phyloP scores from a whole-genome alignment of 805 yeast species.

The Myxozyma sirexii region DNA sequence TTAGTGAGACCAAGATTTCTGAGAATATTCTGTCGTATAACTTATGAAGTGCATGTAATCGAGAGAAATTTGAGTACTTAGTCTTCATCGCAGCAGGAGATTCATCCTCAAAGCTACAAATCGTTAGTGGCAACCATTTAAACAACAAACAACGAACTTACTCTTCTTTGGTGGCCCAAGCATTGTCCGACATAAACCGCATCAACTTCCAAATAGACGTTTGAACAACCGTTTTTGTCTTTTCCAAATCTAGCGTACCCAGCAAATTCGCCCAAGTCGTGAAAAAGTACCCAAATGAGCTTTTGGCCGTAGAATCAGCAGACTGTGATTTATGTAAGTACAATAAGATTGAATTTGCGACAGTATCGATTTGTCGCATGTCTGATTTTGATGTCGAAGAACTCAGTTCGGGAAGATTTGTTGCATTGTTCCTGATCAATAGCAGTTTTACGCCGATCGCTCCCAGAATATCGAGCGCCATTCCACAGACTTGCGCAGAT shows the following conservation, averaged over 20 bases:
- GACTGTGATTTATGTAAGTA: slow-evolving; percentile 28
- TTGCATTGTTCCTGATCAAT: not conserved
- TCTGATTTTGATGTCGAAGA: not conserved
- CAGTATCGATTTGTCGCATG: not conserved
- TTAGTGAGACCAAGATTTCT: slow-evolving; percentile 53
- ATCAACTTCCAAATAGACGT: slow-evolving; percentile 8
- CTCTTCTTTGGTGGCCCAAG: slow-evolving; percentile 28
- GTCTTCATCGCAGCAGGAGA: slow-evolving; percentile 34
- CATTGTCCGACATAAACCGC: slow-evolving; percentile 6
- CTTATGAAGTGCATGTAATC: slow-evolving; percentile 29
- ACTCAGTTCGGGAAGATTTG: slow-evolving; percentile 2
- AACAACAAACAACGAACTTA: not conserved
- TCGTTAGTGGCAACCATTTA: not conserved
- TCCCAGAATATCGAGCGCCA: slow-evolving; percentile 64
- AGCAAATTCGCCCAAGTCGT: slow-evolving; percentile 20
- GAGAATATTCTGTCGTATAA: slow-evolving; percentile 56
- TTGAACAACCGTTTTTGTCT: not conserved
- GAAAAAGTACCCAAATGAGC: slow-evolving; percentile 22
- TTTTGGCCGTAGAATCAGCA: slow-evolving; percentile 19
- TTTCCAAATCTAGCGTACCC: slow-evolving; percentile 6
- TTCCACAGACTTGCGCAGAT: slow-evolving; percentile 51
- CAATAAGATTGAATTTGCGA: slow-evolving; percentile 14
- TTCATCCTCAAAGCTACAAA: slow-evolving; percentile 21
- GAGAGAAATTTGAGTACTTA: slow-evolving; percentile 34
- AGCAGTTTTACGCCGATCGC: slow-evolving; percentile 55